phyloP scores from a whole-genome alignment of 306 rosid genomes.

The Cyclanthera cordifolia region DNA sequence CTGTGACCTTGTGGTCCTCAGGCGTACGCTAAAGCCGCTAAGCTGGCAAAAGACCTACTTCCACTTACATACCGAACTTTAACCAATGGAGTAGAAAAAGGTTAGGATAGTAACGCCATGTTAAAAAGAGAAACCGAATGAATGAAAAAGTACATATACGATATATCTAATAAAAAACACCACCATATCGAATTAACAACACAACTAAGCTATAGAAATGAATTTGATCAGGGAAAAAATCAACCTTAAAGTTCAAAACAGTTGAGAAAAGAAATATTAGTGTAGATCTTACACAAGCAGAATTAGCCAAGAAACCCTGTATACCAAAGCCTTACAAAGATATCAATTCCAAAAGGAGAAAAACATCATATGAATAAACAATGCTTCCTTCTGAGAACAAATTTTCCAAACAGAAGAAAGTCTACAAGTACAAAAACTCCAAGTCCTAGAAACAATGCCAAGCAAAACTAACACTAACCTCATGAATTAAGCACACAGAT shows the following conservation, averaged over 20 bases:
- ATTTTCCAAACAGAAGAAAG: conserved; percentile 6
- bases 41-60: background rate
- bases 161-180: background rate
- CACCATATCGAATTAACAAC: background rate
- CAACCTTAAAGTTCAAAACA: background rate
- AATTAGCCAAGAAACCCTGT: background rate
- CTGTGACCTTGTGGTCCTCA: too few species aligned
- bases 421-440: background rate
- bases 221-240: background rate
- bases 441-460: background rate
- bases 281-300: background rate
- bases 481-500: conserved; percentile 2
- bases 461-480: conserved; percentile 12
- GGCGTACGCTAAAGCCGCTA: too few species aligned
- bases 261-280: background rate
- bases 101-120: background rate
- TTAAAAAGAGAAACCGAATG: background rate
- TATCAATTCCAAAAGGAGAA: background rate
- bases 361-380: background rate
- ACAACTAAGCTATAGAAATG: background rate
- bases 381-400: background rate
- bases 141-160: background rate
- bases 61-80: background rate
- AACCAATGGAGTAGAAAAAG: conserved; percentile 4
- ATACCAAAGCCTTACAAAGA: conserved; percentile 7